phyloP scores from a whole-genome alignment of 352 stramenopile species.

The Phytophthora syringae region DNA sequence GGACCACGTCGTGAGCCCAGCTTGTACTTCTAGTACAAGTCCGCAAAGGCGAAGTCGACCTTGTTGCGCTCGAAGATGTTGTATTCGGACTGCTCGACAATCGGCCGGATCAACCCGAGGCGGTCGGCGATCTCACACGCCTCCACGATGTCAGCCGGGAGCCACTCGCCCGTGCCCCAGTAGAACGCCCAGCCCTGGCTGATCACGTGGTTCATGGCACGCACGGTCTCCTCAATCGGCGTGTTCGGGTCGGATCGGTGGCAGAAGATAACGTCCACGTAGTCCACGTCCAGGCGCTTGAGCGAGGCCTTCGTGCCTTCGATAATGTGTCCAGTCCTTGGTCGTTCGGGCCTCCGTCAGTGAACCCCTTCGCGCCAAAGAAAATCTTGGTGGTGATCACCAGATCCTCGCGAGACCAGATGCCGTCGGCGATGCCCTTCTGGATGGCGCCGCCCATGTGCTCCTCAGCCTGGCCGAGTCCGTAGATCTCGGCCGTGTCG shows the following conservation, averaged over 20 bases:
- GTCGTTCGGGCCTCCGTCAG: neutral
- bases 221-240: no score
- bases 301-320: no score
- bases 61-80: no score
- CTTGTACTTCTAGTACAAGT: neutral
- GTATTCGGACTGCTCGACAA: neutral
- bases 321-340: neutral
- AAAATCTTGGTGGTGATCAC: neutral
- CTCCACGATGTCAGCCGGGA: neutral
- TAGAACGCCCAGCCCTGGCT: no score
- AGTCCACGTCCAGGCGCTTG: no score
- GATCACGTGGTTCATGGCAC: no score
- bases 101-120: no score
- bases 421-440: no score
- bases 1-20: neutral
- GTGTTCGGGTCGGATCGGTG: neutral
- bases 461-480: constrained; percentile 12
- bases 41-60: neutral
- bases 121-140: neutral
- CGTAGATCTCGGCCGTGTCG: constrained; percentile 37
- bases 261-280: neutral
- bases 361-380: neutral
- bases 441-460: neutral
- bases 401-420: neutral
- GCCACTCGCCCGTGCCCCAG: neutral